Conservation (phyloP, 768 basidiomycete genomes). For the Cystofilobasidium capitatum region DNA sequence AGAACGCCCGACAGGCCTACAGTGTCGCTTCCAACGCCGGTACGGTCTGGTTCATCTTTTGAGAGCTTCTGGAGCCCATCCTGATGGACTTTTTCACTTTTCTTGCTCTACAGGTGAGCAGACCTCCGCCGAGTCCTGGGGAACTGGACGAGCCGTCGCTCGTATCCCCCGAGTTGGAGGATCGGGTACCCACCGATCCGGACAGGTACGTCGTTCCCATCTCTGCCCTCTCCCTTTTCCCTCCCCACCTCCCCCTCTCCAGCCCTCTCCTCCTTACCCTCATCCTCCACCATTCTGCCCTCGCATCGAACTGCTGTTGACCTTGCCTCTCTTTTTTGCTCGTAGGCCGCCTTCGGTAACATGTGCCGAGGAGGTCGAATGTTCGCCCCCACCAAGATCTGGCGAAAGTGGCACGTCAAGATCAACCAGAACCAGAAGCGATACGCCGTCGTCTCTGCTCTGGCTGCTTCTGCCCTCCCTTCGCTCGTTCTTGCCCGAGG, state of each 20-base stretch:
- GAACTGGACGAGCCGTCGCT: constrained; percentile 98
- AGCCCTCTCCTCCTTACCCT: neutral
- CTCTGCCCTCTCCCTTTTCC: neutral
- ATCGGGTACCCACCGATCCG: constrained; percentile 95
- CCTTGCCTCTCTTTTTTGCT: neutral
- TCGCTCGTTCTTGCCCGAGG: constrained; percentile 98
- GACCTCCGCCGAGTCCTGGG: constrained; percentile 99
- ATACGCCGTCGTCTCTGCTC: constrained; percentile 92
- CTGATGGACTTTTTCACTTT: no score
- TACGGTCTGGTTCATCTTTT: no score
- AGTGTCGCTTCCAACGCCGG: constrained; percentile 95
- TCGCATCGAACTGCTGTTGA: no score
- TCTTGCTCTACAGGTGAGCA: no score
- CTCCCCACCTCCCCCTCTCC: neutral
- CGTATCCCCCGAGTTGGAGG: constrained; percentile 99
- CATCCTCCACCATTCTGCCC: no score
- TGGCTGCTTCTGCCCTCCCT: constrained; percentile 93
- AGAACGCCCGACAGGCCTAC: constrained; percentile 96
- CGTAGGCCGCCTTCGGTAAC: constrained; percentile 95
- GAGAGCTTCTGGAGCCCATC: no score
- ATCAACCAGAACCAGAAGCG: constrained; percentile 99
- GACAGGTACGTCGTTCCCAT: constrained; percentile 54
- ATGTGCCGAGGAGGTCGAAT: constrained; percentile 99
- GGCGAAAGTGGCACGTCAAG: constrained; percentile 99
- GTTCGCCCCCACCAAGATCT: constrained; percentile 99